These are phyloP conservation scores for Melocanna baccifera DNA, from an alignment of 176 grass and related monocot species.

Conservation along the genomic window DNA sequence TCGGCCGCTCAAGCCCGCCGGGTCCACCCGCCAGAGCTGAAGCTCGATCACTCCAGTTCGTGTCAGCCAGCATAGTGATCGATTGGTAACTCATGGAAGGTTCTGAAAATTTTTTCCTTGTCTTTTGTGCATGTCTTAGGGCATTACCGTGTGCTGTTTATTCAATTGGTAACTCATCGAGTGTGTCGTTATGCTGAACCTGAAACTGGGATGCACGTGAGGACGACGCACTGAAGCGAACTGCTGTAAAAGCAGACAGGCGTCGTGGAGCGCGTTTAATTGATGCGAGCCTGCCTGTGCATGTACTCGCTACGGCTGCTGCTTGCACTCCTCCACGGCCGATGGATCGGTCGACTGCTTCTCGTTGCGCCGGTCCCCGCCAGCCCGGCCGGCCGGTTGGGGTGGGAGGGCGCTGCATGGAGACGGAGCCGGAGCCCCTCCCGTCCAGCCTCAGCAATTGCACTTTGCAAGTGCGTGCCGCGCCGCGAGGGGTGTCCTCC, in stretches of 20 bases:
- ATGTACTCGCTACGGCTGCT: neutral
- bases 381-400: neutral
- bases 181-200: neutral
- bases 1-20: constrained; percentile 51
- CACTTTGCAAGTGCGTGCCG: constrained; percentile 23
- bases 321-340: neutral
- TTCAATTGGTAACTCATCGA: too few species aligned
- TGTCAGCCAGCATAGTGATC: neutral
- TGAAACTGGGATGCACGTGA: neutral
- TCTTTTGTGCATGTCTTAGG: constrained; percentile 16
- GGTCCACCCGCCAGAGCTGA: constrained; percentile 30
- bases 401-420: neutral
- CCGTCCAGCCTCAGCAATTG: constrained; percentile 13
- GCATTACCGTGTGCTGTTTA: constrained; percentile 28
- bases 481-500: neutral
- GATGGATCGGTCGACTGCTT: neutral
- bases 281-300: neutral
- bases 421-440: constrained; percentile 4
- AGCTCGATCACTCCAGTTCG: neutral
- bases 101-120: constrained; percentile 13
- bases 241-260: neutral
- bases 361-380: constrained; percentile 15
- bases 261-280: constrained; percentile 28
- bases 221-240: neutral
- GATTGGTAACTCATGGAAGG: constrained; percentile 29